A percentile compares a stretch with the other conserved stretches of the same genome.
Evolutionary conservation across 164 flowering plant genomes (phyloP).

Genomic region (Tinospora cordifolia): DNA sequence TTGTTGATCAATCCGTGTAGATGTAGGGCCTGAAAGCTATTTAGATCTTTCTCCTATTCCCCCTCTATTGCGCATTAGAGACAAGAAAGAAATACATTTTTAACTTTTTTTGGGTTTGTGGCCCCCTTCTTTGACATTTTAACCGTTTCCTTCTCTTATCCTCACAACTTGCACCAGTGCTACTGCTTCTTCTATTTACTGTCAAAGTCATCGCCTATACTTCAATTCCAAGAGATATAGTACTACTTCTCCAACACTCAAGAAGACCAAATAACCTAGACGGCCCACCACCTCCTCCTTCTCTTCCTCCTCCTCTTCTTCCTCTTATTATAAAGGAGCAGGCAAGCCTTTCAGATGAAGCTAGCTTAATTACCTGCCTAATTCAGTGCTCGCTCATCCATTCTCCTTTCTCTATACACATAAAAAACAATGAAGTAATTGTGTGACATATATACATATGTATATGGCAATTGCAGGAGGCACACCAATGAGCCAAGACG

Average conservation of each 20-base stretch:
- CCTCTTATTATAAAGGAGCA: constrained; percentile 9
- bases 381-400: no score
- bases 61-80: background rate
- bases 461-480: constrained; percentile 45
- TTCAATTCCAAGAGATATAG: no score
- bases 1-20: no score
- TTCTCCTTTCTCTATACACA: no score
- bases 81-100: background rate
- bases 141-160: constrained; percentile 17
- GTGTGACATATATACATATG: background rate
- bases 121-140: constrained; percentile 14
- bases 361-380: no score
- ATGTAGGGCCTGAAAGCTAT: constrained; percentile 42
- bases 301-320: background rate
- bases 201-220: background rate
- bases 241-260: no score
- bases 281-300: no score
- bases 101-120: background rate
- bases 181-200: background rate
- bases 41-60: constrained; percentile 39
- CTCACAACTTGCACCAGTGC: constrained; percentile 20
- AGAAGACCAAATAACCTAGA: no score
- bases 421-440: no score
- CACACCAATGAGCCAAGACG: constrained; percentile 18
- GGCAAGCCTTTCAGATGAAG: no score